A percentile compares a stretch with the other conserved stretches of the same genome.
Conservation (phyloP, 1,284 basidiomycete species). For the Bjerkandera adusta region DNA sequence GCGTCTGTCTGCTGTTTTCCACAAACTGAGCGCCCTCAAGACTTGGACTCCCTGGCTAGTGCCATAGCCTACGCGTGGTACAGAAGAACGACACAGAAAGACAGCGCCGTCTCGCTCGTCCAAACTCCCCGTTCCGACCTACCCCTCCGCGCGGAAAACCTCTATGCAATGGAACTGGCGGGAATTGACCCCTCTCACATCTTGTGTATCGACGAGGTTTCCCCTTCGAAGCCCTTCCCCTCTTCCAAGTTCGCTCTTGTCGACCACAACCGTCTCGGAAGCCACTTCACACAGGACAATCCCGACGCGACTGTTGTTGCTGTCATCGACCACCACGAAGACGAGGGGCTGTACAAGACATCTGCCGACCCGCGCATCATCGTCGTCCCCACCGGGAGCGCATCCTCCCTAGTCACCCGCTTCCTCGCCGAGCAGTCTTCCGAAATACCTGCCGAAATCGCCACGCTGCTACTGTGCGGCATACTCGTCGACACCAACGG, state of each 20-base stretch:
- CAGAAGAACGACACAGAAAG: constrained; percentile 45
- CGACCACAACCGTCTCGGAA: constrained; percentile 83
- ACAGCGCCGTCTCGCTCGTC: constrained; percentile 68
- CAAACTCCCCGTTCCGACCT: constrained; percentile 74
- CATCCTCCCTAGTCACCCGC: constrained; percentile 71
- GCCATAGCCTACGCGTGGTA: constrained; percentile 83
- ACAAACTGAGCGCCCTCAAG: constrained; percentile 39
- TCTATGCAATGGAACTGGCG: constrained; percentile 64
- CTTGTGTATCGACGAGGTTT: constrained; percentile 57
- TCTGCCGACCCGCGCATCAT: constrained; percentile 70
- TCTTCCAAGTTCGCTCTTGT: constrained; percentile 78
- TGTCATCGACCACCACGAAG: constrained; percentile 93
- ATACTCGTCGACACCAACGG: constrained; percentile 85
- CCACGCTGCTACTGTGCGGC: constrained; percentile 76
- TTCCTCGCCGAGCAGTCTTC: constrained; percentile 41
- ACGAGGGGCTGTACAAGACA: constrained; percentile 69
- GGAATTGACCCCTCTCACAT: constrained; percentile 50
- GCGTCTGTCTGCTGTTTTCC: background rate
- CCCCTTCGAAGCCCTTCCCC: constrained; percentile 44
- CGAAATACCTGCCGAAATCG: constrained; percentile 56
- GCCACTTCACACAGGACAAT: constrained; percentile 43
- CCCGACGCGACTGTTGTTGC: constrained; percentile 58
- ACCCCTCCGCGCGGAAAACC: constrained; percentile 83
- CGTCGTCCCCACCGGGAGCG: constrained; percentile 67
- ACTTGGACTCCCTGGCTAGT: constrained; percentile 85